Conservation (phyloP, 2,329 filamentous ascomycete species). For the Raffaelea albimanens region DNA sequence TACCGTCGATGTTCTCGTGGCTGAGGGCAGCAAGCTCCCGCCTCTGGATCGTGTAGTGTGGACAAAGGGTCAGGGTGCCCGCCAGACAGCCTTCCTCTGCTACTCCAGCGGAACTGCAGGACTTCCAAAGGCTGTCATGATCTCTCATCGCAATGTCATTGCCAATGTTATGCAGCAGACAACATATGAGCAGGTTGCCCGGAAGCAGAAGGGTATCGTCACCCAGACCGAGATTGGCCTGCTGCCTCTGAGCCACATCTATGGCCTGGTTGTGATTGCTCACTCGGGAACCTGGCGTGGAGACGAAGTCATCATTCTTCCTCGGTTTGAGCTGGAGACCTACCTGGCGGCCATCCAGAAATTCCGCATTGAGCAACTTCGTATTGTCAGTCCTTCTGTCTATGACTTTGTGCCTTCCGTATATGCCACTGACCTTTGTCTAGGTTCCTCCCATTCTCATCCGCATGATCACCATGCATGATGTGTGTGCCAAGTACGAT, state of each 20-base stretch:
- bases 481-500: slow-evolving; percentile 56
- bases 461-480: slow-evolving; percentile 56
- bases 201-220: slow-evolving; percentile 18
- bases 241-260: slow-evolving; percentile 71
- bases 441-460: slow-evolving; percentile 80
- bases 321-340: slow-evolving; percentile 59
- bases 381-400: slow-evolving; percentile 39
- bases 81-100: slow-evolving; percentile 56
- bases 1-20: slow-evolving; percentile 53
- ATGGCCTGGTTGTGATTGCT: slow-evolving; percentile 61
- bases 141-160: slow-evolving; percentile 66
- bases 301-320: slow-evolving; percentile 61
- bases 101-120: slow-evolving; percentile 65
- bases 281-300: slow-evolving; percentile 59
- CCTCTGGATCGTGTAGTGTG: slow-evolving; percentile 38
- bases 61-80: slow-evolving; percentile 45
- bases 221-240: slow-evolving; percentile 46
- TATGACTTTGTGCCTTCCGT: neutral
- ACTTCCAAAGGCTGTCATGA: slow-evolving; percentile 71
- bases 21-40: slow-evolving; percentile 25
- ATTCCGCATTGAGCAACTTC: slow-evolving; percentile 57
- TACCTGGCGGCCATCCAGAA: slow-evolving; percentile 55
- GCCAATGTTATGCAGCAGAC: slow-evolving; percentile 58
- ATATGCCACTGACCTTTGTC: neutral
- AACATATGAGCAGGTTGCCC: slow-evolving; percentile 27